Evolutionary conservation across 306 rosid genomes (phyloP).

Genomic region (Quercus mongolica): DNA sequence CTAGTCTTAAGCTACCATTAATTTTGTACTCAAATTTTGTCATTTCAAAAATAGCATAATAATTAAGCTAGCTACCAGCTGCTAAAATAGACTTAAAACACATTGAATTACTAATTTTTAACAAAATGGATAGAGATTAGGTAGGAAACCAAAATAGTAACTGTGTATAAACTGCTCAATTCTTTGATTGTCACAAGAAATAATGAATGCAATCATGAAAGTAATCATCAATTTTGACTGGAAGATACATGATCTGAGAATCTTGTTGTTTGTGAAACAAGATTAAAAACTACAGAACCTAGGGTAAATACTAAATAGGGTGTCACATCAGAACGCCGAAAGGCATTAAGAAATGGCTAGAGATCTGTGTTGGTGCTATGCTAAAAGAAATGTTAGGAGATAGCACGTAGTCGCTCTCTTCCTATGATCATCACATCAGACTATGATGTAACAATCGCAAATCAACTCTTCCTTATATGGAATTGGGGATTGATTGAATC

Average conservation of each 20-base stretch:
- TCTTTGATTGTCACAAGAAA: not conserved
- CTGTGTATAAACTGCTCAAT: not conserved
- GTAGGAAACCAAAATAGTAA: not conserved
- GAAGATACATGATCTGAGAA: not conserved
- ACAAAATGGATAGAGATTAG: no score
- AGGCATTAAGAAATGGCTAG: not conserved
- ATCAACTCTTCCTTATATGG: no score
- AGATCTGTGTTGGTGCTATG: not conserved
- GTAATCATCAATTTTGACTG: not conserved
- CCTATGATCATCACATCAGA: not conserved
- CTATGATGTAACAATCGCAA: no score
- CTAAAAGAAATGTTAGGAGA: not conserved
- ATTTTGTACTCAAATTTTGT: no score
- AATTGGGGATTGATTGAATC: no score
- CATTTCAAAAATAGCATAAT: no score
- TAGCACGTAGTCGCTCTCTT: not conserved
- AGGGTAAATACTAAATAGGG: no score
- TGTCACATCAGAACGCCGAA: not conserved
- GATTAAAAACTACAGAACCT: no score
- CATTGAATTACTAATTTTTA: no score
- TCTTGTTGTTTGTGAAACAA: not conserved
- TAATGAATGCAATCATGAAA: not conserved
- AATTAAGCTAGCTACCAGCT: no score
- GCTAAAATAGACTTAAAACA: no score
- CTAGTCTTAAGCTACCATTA: no score